Conservation (phyloP, 129 eudicot species). For the Lonicera japonica region DNA sequence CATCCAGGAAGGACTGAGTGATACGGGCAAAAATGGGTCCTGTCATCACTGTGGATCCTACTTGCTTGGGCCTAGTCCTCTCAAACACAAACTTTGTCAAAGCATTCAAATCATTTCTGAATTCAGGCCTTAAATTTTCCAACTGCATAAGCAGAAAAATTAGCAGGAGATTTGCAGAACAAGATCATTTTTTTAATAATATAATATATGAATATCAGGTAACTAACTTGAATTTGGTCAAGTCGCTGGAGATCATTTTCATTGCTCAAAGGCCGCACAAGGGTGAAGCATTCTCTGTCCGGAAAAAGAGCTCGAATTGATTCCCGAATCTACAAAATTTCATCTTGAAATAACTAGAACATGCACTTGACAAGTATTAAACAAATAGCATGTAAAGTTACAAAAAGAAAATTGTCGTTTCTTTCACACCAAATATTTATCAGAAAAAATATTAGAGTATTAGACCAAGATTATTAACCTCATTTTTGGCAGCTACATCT, state of each 20-base stretch:
- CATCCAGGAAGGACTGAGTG: slow-evolving; percentile 94
- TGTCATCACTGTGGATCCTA: slow-evolving; percentile 88
- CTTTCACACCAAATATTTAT: no score
- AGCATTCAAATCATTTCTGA: slow-evolving; percentile 82
- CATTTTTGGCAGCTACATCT: slow-evolving; percentile 89
- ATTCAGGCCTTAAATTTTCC: slow-evolving; percentile 89
- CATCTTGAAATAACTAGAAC: slow-evolving; percentile 8
- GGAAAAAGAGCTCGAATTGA: slow-evolving; percentile 98
- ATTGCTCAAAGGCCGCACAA: slow-evolving; percentile 82
- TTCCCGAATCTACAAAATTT: slow-evolving; percentile 71
- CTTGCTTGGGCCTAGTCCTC: slow-evolving; percentile 94
- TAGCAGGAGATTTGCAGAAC: neutral
- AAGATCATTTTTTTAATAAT: neutral
- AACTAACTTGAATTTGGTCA: slow-evolving; percentile 79
- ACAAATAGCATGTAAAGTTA: neutral
- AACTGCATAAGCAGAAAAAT: slow-evolving; percentile 37
- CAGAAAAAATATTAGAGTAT: neutral
- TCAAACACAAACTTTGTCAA: slow-evolving; percentile 90
- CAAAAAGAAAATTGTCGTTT: neutral
- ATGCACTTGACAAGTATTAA: slow-evolving; percentile 8
- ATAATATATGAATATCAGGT: slow-evolving; percentile 6
- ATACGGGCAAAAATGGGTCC: slow-evolving; percentile 95
- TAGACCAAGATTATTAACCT: slow-evolving; percentile 41
- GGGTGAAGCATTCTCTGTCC: slow-evolving; percentile 96
- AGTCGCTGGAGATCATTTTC: slow-evolving; percentile 88